Evolutionary conservation across 163 green algal genomes (phyloP), one percentile per base, ranked within the genome.

Genomic region (Prototheca cutis): DNA sequence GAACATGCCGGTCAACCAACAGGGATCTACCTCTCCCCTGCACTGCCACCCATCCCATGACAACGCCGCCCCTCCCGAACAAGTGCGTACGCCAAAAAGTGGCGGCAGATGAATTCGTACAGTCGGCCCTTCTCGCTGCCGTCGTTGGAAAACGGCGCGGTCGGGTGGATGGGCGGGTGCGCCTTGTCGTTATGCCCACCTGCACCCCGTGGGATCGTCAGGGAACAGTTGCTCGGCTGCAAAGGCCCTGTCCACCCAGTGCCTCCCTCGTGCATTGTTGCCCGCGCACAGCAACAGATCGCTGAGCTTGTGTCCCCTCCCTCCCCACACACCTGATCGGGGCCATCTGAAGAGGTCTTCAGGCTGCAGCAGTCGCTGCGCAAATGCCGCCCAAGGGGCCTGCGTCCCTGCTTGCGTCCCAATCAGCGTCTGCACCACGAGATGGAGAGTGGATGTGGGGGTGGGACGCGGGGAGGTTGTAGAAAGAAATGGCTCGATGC

Each of bases 31-130:
- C n/a, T n/a, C n/a, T n/a, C n/a, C n/a, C n/a, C n/a, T n/a, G n/a
- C n/a, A n/a, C n/a, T n/a, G n/a, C n/a, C n/a, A n/a, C n/a, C n/a
- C n/a, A n/a, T n/a, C n/a, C n/a, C n/a, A n/a, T n/a, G n/a, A n/a
- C n/a, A n/a, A n/a, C n/a, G n/a, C n/a, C n/a, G n/a, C n/a, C n/a
- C n/a, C n/a, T n/a, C n/a, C n/a, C n/a, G n/a, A n/a, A n/a, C n/a
- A n/a, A n/a, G n/a, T n/a, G n/a, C n/a, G 59, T 63, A 87, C 24
- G 92, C 92, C 40, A 99, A 79, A 67, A 99, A 99, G 75, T 84
- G 82, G 28, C 92, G 77, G 48, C 87, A 79, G 1, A 98, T 75
- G 59, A 99, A 94, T 65, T 98, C 90, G 61, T 98, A 98, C 64
- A 99, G 59, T 24, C 51, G 40, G 47, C 68, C 67, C 77, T 92